These are phyloP conservation scores for Brassica juncea DNA, from an alignment of 345 rosid genomes.

Conservation along the genomic window DNA sequence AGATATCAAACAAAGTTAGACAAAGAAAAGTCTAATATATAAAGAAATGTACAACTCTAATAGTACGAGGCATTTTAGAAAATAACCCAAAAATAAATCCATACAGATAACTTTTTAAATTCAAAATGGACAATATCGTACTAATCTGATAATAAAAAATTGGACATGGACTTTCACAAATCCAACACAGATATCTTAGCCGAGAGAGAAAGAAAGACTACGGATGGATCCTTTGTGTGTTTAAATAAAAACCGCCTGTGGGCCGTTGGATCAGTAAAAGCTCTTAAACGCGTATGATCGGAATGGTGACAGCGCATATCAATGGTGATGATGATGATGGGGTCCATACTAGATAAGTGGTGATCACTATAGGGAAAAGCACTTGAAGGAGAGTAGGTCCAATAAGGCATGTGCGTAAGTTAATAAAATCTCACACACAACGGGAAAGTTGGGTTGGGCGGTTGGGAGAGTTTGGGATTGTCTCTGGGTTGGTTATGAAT, in stretches of 20 bases:
- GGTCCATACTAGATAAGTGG: constrained; percentile 41
- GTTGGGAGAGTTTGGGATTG: constrained; percentile 37
- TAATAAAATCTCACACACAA: constrained; percentile 30
- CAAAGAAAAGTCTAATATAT: no score
- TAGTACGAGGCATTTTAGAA: no score
- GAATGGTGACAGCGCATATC: constrained; percentile 17
- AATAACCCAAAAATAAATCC: no score
- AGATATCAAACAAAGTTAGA: no score
- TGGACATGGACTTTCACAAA: no score
- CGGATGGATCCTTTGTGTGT: constrained; percentile 21
- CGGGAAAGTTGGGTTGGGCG: constrained; percentile 37
- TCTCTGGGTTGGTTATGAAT: constrained; percentile 39
- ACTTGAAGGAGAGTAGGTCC: constrained; percentile 41
- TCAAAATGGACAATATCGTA: no score
- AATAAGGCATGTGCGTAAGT: constrained; percentile 38
- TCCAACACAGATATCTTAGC: constrained; percentile 11
- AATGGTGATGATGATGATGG: constrained; percentile 35
- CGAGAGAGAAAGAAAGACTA: constrained; percentile 3
- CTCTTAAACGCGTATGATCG: constrained; percentile 5
- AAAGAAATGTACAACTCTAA: no score
- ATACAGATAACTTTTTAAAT: no score
- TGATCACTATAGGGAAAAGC: constrained; percentile 36
- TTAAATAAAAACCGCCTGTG: neutral
- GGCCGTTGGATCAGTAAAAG: constrained; percentile 29
- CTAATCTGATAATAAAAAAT: no score